Evolutionary conservation across 2,329 filamentous ascomycete species (phyloP), one percentile per base, ranked within the genome.

Genomic region (Botrytis tulipae): DNA sequence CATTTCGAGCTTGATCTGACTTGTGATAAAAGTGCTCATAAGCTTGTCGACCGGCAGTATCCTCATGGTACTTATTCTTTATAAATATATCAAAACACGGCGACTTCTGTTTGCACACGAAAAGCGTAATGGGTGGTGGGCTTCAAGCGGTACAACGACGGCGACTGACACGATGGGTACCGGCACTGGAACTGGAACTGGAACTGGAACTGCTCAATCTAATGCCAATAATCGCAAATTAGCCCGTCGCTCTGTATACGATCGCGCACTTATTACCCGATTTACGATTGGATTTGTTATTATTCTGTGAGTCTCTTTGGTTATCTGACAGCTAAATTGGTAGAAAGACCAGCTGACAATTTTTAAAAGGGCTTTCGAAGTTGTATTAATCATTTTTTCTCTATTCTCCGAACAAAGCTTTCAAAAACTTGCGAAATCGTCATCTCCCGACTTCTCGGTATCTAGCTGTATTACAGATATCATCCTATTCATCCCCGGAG

Each of bases 281-380:
- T 86, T 86, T 75, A 82, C 82, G 2, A 81, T 86, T 20, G 84
- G 81, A 2, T 86, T 86, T 73, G 72, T 83, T 4, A 80, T 84
- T 18, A 76, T 86, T 60, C 79, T 76, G 79, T 80, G 14, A 51
- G 44, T 71, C 32, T 57, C 20, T 37, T 18, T 72, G 18, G n/a
- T 16, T 0, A 6, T 29, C 14, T 25, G 35, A 12, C 14, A 9
- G 22, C 37, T 51, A 29, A 9, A 57, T n/a, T 69, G 10, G n/a
- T n/a, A 10, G 54, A 16, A 60, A 37, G 32, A 68, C 76, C 67
- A 77, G 59, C 48, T 68, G 18, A 51, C n/a, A 46, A 37, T 42
- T 8, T 12, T 14, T 3, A 20, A 40, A 54, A 80, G 82, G 6
- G 73, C 79, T 59, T 84, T 84, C 68, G 82, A 85, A 73, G 73